Evolutionary conservation across 306 rosid genomes (phyloP), one percentile per base, ranked within the genome.

Genomic region (Coriaria nepalensis): DNA sequence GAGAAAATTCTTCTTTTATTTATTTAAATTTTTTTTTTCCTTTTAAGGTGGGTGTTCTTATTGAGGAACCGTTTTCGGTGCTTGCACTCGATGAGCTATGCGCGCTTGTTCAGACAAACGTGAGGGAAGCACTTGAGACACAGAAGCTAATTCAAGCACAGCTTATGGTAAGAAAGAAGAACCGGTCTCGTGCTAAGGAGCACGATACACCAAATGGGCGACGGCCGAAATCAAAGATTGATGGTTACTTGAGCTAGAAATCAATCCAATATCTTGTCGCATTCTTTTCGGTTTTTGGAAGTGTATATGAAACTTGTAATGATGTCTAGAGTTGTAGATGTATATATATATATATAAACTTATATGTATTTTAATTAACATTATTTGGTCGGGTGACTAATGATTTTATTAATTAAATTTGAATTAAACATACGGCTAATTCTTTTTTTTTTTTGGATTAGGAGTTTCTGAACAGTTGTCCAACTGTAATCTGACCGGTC

Each of bases 31-130:
- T 5, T 40, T 35, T 40, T 45, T 54, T 50, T 46, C 49, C 61
- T 45, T 4, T 56, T 49, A 43, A 87, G 96, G 96, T 87, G 45
- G 96, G 96, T 60, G 96, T 82, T 64, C 96, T 87, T 11, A 87
- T 87, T 53, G 96, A 87, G 68, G 96, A 87, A 64, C 96, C 96
- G 47, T 87, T 87, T 71, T 72, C 96, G 15, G 73, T 80, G 87
- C 92, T 82, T 45, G 87, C 87, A 48, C 87, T 87, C 7, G 90
- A 82, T 45, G 96, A 73, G 2, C 75, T 79, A 50, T 87, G 96
- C 62, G 50, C 45, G 20, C 54, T 62, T 51, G 87, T 78, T 29
- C 80, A 60, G 43, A 50, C 15, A 11, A 85, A 78, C 52, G 69
- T 87, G 50, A 62, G 73, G 47, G 96, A 87, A 68, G 82, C 93